These are phyloP conservation scores for Rhodotorula mucilaginosa DNA, from an alignment of 1,284 basidiomycete genomes.

Conservation along the genomic window DNA sequence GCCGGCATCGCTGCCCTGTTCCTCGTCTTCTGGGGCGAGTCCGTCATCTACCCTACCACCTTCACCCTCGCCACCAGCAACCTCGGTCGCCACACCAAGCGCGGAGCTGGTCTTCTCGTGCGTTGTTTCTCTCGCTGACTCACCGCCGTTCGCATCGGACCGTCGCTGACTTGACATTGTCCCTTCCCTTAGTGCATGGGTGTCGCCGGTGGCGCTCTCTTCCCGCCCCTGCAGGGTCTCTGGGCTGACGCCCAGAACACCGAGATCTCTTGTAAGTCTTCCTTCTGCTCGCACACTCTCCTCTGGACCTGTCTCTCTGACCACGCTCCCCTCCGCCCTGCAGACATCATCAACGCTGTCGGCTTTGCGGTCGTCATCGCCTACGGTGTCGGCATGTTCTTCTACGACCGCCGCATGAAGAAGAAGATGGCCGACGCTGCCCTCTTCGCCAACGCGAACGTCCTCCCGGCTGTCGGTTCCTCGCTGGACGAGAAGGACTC, in stretches of 20 bases:
- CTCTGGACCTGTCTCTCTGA: too few relatives aligned
- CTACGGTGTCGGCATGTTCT: constrained; percentile 31
- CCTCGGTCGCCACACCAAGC: constrained; percentile 67
- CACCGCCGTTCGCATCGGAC: too few relatives aligned
- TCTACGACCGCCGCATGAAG: constrained; percentile 21
- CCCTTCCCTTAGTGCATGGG: constrained; percentile 48
- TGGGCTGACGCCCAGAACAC: constrained; percentile 61
- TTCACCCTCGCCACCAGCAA: constrained; percentile 70
- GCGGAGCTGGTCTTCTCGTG: constrained; percentile 62
- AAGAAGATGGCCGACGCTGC: constrained; percentile 9
- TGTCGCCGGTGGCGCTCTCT: constrained; percentile 72
- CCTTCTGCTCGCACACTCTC: background rate
- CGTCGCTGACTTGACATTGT: too few relatives aligned
- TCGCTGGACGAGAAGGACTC: constrained; percentile 9
- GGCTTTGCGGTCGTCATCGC: constrained; percentile 10
- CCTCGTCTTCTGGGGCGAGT: constrained; percentile 60
- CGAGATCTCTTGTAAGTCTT: constrained; percentile 53
- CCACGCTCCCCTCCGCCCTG: background rate
- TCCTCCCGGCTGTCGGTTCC: background rate
- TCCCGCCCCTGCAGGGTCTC: constrained; percentile 67
- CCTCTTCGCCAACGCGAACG: background rate
- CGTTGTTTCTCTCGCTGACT: too few relatives aligned
- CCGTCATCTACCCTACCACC: constrained; percentile 50
- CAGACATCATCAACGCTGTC: constrained; percentile 1
- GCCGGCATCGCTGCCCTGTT: constrained; percentile 65